Base-by-base conservation (phyloP, 495 filamentous ascomycete species). In the Amniculicola lignicola region DNA sequence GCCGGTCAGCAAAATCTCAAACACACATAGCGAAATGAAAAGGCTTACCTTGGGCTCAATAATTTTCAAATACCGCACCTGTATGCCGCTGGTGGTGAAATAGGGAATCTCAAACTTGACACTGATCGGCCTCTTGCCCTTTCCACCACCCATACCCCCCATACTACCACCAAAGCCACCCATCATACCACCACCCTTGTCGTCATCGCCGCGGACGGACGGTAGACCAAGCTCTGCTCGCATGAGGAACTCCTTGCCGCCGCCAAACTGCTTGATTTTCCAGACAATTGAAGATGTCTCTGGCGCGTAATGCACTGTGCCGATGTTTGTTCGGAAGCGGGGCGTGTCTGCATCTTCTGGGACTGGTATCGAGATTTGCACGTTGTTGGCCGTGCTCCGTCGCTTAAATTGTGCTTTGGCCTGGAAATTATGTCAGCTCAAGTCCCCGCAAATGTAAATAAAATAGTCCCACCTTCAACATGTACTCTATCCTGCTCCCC, bases 61-160 rank as follows among this genome's bases (percentile, higher is more conserved):
- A 64, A 99, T 99, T 81, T 99, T 99, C 73, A 99, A 70, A 69
- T 99, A 99, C 53, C 93, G 83, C 59, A 97, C 94, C 71, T 97
- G 93, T 66, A 99, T 99, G 27, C 93, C 93, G 70, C 87, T 93
- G 3, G 93, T 99, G 6, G 93, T 99, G 69, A 99, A 99, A 71
- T 99, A 99, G 24, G 94, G 94, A 69, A 97, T 97, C 77, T 99
- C 94, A 70, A 97, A 99, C 74, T 97, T 99, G 75, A 99, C 93
- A 69, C 86, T 90, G 67, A 97, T 97, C 1, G 94, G 94, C 54
- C 93, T 77, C 78, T 97, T 97, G 22, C 89, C 84, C 74, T 96
- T 95, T 27, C 84, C 86, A 80, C 81, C 52, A 69, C 74, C 61
- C 16, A 69, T 62, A 44, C 86, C 85, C 42, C 91, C 91, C 88